A percentile compares a stretch with the other conserved stretches of the same genome.
Evolutionary conservation across 108 stramenopile species (phyloP).

Genomic region (Cyclotella kingstonii): DNA sequence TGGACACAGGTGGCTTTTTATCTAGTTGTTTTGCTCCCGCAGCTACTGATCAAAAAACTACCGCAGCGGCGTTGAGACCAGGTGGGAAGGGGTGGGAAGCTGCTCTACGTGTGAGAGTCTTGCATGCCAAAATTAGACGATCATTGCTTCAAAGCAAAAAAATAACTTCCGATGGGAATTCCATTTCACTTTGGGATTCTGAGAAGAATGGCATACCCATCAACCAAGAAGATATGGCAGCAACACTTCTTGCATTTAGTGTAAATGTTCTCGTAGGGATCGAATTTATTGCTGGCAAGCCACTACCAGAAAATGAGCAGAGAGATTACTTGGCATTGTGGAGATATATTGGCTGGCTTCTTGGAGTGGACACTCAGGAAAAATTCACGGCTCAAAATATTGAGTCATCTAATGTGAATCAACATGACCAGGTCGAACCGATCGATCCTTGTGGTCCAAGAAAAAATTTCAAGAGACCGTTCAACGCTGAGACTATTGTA

Average conservation of each 20-base stretch:
- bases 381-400: too few species aligned
- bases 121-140: constrained; percentile 81
- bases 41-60: not conserved
- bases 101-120: constrained; percentile 63
- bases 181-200: constrained; percentile 46
- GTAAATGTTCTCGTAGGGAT: constrained; percentile 69
- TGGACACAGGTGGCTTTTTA: constrained; percentile 70
- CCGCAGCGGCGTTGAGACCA: constrained; percentile 47
- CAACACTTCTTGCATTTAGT: constrained; percentile 76
- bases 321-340: constrained; percentile 78
- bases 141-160: constrained; percentile 38
- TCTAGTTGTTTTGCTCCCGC: constrained; percentile 42
- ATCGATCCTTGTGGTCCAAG: constrained; percentile 82
- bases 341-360: constrained; percentile 83
- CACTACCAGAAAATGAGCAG: constrained; percentile 47
- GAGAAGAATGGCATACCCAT: constrained; percentile 68
- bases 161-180: constrained; percentile 10
- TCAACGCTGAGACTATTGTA: not conserved
- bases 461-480: constrained; percentile 9
- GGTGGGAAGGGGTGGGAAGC: constrained; percentile 71
- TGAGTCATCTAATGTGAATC: constrained; percentile 23
- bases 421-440: constrained; percentile 24
- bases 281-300: constrained; percentile 57
- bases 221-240: constrained; percentile 87
- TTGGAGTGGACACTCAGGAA: constrained; percentile 62